Evolutionary conservation across 2,329 filamentous ascomycete species (phyloP).

Genomic region (Cladobotryum mycophilum): DNA sequence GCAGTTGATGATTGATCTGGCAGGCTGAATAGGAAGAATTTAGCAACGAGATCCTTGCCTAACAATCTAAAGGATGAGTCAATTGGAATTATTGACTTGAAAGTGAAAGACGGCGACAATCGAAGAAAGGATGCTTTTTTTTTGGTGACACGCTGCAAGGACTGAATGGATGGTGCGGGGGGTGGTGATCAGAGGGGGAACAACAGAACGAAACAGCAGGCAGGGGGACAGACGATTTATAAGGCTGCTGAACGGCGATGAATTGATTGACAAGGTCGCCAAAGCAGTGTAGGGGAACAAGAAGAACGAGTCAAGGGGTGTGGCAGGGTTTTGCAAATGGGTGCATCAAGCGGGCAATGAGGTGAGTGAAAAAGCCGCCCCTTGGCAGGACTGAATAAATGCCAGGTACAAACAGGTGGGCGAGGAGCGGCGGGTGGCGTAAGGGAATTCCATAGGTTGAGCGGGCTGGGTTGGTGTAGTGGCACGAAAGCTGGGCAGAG

Average conservation of each 20-base stretch:
- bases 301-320: constrained; percentile 6
- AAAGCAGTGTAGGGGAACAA: background rate
- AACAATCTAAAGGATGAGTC: background rate
- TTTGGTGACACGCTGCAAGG: constrained; percentile 11
- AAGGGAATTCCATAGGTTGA: constrained; percentile 12
- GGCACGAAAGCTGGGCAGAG: constrained; percentile 11
- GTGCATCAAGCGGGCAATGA: constrained; percentile 23
- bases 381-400: constrained; percentile 15
- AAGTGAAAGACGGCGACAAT: background rate
- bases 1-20: constrained; percentile 1
- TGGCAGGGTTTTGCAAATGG: constrained; percentile 11
- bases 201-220: constrained; percentile 1
- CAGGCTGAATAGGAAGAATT: constrained; percentile 2
- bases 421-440: constrained; percentile 8
- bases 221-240: constrained; percentile 9
- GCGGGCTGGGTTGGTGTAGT: constrained; percentile 9
- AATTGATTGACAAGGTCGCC: constrained; percentile 2
- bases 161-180: constrained; percentile 11
- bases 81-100: background rate
- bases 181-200: constrained; percentile 7
- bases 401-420: constrained; percentile 22
- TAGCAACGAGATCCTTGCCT: constrained; percentile 6
- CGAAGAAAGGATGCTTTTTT: constrained; percentile 3
- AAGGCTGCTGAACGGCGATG: constrained; percentile 4
- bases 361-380: constrained; percentile 4